phyloP scores from a whole-genome alignment of 2,329 filamentous ascomycete genomes.

The Cylindrodendrum hubeiense region DNA sequence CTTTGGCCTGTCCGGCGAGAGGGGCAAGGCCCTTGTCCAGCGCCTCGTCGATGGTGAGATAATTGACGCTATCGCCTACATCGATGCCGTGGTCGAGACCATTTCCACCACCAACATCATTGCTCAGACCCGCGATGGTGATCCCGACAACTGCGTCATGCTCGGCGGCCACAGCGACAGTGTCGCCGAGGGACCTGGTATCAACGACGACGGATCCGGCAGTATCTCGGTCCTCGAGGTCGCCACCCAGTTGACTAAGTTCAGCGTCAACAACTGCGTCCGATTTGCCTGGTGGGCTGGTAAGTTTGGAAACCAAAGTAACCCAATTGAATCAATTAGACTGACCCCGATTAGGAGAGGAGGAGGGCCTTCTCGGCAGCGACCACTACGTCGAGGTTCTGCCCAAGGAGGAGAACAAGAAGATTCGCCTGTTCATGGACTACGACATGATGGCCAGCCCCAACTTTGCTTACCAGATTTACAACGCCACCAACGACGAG shows the following conservation, averaged over 20 bases:
- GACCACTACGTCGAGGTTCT: constrained; percentile 71
- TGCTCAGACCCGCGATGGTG: constrained; percentile 70
- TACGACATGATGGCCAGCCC: constrained; percentile 78
- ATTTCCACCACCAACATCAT: constrained; percentile 71
- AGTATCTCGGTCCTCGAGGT: constrained; percentile 72
- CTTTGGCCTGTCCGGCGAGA: constrained; percentile 72
- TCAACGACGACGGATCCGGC: constrained; percentile 84
- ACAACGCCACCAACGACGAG: constrained; percentile 77
- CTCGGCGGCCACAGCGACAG: constrained; percentile 74
- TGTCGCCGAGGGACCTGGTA: constrained; percentile 74
- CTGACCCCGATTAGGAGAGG: constrained; percentile 60
- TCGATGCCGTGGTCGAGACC: constrained; percentile 67
- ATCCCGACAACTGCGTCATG: constrained; percentile 74
- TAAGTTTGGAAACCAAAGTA: constrained; percentile 6
- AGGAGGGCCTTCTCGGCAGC: constrained; percentile 74
- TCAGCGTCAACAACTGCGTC: constrained; percentile 73
- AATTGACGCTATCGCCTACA: constrained; percentile 69
- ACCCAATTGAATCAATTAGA: neutral
- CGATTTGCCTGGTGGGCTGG: constrained; percentile 75
- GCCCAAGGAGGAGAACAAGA: constrained; percentile 67
- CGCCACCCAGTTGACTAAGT: constrained; percentile 69
- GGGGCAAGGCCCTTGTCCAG: constrained; percentile 68
- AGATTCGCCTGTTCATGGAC: constrained; percentile 76
- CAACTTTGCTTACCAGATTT: constrained; percentile 77
- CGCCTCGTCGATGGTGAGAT: constrained; percentile 64